A percentile compares a stretch with the other conserved stretches of the same genome.
These are phyloP conservation scores for Ilyonectria mors-panacis DNA, from an alignment of 2,329 filamentous ascomycete species.

Conservation along the genomic window DNA sequence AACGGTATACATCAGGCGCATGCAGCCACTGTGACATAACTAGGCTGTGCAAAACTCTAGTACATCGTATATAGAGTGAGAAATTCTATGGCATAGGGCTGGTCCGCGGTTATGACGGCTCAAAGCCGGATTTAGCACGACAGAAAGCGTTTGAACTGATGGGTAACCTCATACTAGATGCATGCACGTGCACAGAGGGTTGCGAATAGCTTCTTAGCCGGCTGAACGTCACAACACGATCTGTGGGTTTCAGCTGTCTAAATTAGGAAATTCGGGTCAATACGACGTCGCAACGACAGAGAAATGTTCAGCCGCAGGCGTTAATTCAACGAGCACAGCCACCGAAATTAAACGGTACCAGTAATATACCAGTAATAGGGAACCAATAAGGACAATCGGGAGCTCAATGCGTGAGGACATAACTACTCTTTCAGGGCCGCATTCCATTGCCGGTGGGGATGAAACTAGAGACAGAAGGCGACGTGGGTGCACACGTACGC, in stretches of 20 bases:
- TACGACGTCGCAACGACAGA: not conserved
- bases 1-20: not conserved
- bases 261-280: not conserved
- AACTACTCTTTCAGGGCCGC: conserved; percentile 3
- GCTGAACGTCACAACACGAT: not conserved
- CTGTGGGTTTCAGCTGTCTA: not conserved
- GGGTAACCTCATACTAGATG: not conserved
- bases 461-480: conserved; percentile 7
- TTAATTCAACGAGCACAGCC: not conserved
- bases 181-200: not conserved
- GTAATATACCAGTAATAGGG: not conserved
- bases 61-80: not conserved
- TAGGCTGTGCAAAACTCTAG: not conserved
- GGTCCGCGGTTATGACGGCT: not conserved
- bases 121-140: not conserved
- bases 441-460: conserved; percentile 10
- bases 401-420: not conserved
- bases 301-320: not conserved
- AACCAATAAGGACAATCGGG: not conserved
- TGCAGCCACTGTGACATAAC: not conserved
- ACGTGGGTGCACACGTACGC: conserved; percentile 30
- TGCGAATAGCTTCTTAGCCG: not conserved
- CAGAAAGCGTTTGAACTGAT: not conserved
- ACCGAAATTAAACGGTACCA: not conserved
- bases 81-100: not conserved